Conservation (phyloP, 2,329 filamentous ascomycete species). For the Colletotrichum tamarilloi region DNA sequence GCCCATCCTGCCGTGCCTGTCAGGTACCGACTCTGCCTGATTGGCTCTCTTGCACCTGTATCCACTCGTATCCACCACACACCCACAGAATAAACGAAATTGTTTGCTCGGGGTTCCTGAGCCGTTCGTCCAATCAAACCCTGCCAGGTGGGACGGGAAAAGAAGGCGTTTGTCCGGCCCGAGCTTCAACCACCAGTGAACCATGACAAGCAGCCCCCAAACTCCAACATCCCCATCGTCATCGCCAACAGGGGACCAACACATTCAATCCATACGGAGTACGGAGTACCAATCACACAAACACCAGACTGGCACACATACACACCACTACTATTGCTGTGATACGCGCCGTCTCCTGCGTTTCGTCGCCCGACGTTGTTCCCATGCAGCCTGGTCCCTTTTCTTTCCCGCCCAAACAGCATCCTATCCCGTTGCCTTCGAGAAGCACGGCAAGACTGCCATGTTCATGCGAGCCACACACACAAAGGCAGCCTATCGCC, state of each 20-base stretch:
- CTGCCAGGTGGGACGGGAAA: not conserved
- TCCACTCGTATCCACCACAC: constrained; percentile 8
- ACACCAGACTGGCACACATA: not conserved
- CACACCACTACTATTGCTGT: not conserved
- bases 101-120: constrained; percentile 29
- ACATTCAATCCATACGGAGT: not conserved
- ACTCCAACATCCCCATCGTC: constrained; percentile 9
- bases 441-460: constrained; percentile 13
- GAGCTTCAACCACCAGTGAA: constrained; percentile 3
- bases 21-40: constrained; percentile 23
- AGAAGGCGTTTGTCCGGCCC: constrained; percentile 10
- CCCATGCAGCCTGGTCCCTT: not conserved
- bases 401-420: not conserved
- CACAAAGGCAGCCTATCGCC: not conserved
- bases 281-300: not conserved
- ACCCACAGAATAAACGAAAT: constrained; percentile 30
- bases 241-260: constrained; percentile 12
- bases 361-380: not conserved
- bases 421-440: constrained; percentile 4
- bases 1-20: not conserved
- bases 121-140: constrained; percentile 19
- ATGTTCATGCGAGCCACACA: not conserved
- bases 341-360: constrained; percentile 13
- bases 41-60: not conserved
- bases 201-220: constrained; percentile 16